phyloP scores from a whole-genome alignment of 2,329 filamentous ascomycete species.

The Elsinoe australis region DNA sequence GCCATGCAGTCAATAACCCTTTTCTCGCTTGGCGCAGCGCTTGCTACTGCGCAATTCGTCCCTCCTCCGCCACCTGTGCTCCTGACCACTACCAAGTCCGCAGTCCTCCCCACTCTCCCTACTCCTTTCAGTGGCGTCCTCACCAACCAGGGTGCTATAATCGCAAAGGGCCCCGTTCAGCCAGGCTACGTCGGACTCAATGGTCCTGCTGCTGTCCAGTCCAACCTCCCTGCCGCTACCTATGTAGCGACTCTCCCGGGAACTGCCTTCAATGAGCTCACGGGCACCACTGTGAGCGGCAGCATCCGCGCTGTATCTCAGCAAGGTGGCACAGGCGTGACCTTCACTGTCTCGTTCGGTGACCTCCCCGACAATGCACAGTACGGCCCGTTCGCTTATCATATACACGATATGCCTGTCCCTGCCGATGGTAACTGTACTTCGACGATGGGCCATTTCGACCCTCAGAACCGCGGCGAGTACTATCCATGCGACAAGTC shows the following conservation, averaged over 20 bases:
- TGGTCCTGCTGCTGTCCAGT: slow-evolving; percentile 15
- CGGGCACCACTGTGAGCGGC: slow-evolving; percentile 19
- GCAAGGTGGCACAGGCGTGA: slow-evolving; percentile 15
- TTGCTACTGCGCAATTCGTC: slow-evolving; percentile 16
- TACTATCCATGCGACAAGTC: slow-evolving; percentile 51
- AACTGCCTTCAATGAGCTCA: slow-evolving; percentile 19
- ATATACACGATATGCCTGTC: slow-evolving; percentile 62
- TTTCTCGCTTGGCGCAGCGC: slow-evolving; percentile 9
- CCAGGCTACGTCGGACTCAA: slow-evolving; percentile 13
- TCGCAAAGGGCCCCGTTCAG: slow-evolving; percentile 17
- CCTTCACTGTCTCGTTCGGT: slow-evolving; percentile 17
- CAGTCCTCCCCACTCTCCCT: slow-evolving; percentile 19
- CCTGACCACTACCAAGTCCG: slow-evolving; percentile 16
- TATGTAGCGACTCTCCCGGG: slow-evolving; percentile 18
- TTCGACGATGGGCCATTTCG: slow-evolving; percentile 57
- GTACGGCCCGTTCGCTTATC: slow-evolving; percentile 45
- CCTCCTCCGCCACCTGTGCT: slow-evolving; percentile 14
- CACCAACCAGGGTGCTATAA: slow-evolving; percentile 21
- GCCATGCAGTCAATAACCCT: slow-evolving; percentile 7
- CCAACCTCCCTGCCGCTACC: slow-evolving; percentile 15
- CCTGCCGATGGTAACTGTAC: slow-evolving; percentile 64
- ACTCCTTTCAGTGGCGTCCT: slow-evolving; percentile 20
- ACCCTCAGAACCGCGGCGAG: slow-evolving; percentile 61
- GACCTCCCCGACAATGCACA: slow-evolving; percentile 17
- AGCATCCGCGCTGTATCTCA: slow-evolving; percentile 13